Evolutionary conservation across 2,329 filamentous ascomycete species (phyloP), one percentile per base, ranked within the genome.

Genomic region (Cordyceps cateniannulata): DNA sequence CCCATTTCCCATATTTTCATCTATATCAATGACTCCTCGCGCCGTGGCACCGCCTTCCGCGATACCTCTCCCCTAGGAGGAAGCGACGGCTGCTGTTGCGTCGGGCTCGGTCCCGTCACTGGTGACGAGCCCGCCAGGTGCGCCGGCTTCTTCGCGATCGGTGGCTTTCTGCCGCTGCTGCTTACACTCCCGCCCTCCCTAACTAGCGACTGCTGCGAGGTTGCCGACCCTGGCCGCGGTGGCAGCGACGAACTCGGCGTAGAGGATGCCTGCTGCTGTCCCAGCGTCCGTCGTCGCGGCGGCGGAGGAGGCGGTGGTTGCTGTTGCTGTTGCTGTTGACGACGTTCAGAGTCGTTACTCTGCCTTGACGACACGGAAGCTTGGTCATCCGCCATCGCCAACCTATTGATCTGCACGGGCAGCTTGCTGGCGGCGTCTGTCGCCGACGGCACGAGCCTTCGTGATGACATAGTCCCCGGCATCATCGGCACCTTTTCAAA

Each of bases 61-160:
- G 29, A 48, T 29, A 14, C 22, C 40, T 53, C 58, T 7, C 58
- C 20, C 44, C 59, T 55, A 24, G 42, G 42, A 29, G 52, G 58
- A 12, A 60, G 22, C 12, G 58, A 38, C 18, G 58, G 49, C 10
- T 47, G 44, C 44, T 47, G 49, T 14, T 60, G 49, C 29, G 48
- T 47, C 16, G 71, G 69, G 27, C 69, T 73, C 55, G 70, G 69
- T 5, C 55, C 52, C 9, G 65, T 42, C 25, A 22, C 62, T n/a
- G 51, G 60, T 29, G 60, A 62, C 14, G 60, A 53, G 2, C 18
- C 18, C 7, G 47, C 72, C 18, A 85, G 76, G 64, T 85, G 82
- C 2, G 81, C 77, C 1, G 86, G 86, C 66, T 89, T 89, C 69
- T 78, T 83, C 24, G 85, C 86, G 54, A 89, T 77, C 1, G 81